Conservation (phyloP, 768 basidiomycete genomes). For the Termitomyces sp. region DNA sequence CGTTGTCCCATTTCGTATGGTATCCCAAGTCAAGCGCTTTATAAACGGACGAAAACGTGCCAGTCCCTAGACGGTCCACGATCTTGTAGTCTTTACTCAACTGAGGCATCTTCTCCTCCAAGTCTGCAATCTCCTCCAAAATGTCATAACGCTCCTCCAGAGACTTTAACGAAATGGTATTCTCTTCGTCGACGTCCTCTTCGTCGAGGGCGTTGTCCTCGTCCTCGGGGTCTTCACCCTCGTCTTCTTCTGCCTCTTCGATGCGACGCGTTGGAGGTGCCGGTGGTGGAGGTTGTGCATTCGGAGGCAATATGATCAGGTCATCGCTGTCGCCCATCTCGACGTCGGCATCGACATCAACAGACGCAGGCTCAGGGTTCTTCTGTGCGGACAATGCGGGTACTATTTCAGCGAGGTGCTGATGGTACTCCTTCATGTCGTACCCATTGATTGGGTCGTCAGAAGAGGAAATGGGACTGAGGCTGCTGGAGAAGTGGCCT, state of each 20-base stretch:
- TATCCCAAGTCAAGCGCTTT: slow-evolving; percentile 85
- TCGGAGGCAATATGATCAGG: slow-evolving; percentile 12
- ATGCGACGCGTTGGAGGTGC: not conserved
- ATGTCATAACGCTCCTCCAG: slow-evolving; percentile 74
- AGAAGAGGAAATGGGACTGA: slow-evolving; percentile 40
- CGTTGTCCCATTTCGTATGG: slow-evolving; percentile 75
- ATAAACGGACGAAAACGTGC: slow-evolving; percentile 99
- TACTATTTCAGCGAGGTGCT: slow-evolving; percentile 46
- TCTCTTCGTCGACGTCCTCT: slow-evolving; percentile 57
- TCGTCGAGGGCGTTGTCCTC: slow-evolving; percentile 32
- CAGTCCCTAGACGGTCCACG: slow-evolving; percentile 90
- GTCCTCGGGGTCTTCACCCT: slow-evolving; percentile 16
- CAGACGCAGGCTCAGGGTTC: slow-evolving; percentile 20
- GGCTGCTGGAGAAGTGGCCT: slow-evolving; percentile 12
- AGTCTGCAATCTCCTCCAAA: slow-evolving; percentile 69
- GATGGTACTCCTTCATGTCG: slow-evolving; percentile 44
- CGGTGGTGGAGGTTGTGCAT: not conserved
- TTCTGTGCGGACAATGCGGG: slow-evolving; percentile 21
- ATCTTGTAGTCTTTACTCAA: slow-evolving; percentile 69
- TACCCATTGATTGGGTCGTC: slow-evolving; percentile 49
- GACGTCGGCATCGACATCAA: slow-evolving; percentile 51
- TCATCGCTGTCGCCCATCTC: slow-evolving; percentile 48
- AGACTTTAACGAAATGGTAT: slow-evolving; percentile 53
- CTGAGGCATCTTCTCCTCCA: slow-evolving; percentile 64
- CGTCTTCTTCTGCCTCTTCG: not conserved